Evolutionary conservation across 2,329 filamentous ascomycete species (phyloP), one percentile per base, ranked within the genome.

Genomic region (Fusarium sp.): DNA sequence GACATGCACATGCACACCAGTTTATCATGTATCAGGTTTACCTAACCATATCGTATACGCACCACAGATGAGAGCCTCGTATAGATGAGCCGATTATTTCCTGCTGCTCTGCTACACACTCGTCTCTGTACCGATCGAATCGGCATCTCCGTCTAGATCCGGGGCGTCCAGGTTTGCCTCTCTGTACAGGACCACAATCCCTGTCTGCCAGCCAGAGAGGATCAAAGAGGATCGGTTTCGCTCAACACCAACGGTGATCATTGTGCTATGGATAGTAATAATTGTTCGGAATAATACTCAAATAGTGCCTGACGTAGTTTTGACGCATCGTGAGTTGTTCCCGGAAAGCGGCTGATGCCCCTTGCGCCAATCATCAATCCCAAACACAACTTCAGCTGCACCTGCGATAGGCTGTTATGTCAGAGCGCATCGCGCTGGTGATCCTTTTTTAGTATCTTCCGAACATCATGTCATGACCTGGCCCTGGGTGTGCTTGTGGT

Each of bases 241-340:
- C 30, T 51, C 59, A 68, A 52, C 38, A 47, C 38, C 65, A 38
- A 32, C 28, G 36, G 17, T 55, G 22, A 47, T 39, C 20, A 38
- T 22, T 45, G 47, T 55, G 48, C 58, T 39, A 36, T 62, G 22
- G 44, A 63, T 60, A 42, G 32, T 36, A 47, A 63, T 52, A 54
- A 57, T 41, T 42, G 15, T 32, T 38, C 39, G 24, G 56, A 26
- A 59, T 59, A 62, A 45, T 47, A 28, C 22, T 26, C 8, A 24
- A 51, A 67, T 39, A 30, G 28, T 34, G 20, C 56, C 56, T 74
- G 72, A 72, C 72, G 72, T 74, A 69, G 56, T 44, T 51, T 74
- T 74, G 72, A 74, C 68, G 72, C 72, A 64, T 47, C 38, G 63
- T 75, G 67, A 68, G 48, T 73, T 62, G 72, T 75, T 74, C 66